A percentile compares a stretch with the other conserved stretches of the same genome.
Conservation (phyloP, 169 alveolate species). For the Miamiensis avidus region DNA sequence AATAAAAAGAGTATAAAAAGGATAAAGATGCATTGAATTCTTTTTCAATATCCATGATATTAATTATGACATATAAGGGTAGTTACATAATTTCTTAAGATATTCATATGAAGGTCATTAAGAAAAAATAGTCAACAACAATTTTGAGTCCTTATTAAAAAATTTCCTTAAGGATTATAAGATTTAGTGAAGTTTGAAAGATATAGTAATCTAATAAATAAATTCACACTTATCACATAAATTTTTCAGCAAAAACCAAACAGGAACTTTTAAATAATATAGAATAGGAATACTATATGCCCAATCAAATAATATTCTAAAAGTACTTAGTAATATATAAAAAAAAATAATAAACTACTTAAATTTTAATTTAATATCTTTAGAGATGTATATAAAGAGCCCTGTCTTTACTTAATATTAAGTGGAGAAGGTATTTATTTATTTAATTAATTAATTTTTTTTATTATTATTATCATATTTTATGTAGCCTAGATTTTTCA, state of each 20-base stretch:
- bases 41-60: too few relatives aligned
- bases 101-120: neutral
- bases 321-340: too few relatives aligned
- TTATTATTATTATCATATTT: too few relatives aligned
- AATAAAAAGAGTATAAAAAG: neutral
- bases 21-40: neutral
- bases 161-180: neutral
- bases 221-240: too few relatives aligned
- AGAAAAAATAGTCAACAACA: neutral
- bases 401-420: neutral
- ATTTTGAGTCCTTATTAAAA: neutral
- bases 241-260: neutral
- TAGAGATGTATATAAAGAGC: neutral
- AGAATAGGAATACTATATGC: neutral
- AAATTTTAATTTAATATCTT: too few relatives aligned
- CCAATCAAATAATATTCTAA: neutral
- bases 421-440: neutral
- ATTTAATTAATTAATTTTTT: too few relatives aligned
- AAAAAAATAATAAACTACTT: too few relatives aligned
- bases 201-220: too few relatives aligned
- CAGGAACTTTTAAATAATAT: too few relatives aligned
- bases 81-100: neutral
- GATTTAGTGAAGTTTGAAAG: neutral
- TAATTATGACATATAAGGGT: neutral
- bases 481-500: too few relatives aligned